Evolutionary conservation across 192 early-diverging fungal species (phyloP).

Genomic region (Gigaspora rosea): DNA sequence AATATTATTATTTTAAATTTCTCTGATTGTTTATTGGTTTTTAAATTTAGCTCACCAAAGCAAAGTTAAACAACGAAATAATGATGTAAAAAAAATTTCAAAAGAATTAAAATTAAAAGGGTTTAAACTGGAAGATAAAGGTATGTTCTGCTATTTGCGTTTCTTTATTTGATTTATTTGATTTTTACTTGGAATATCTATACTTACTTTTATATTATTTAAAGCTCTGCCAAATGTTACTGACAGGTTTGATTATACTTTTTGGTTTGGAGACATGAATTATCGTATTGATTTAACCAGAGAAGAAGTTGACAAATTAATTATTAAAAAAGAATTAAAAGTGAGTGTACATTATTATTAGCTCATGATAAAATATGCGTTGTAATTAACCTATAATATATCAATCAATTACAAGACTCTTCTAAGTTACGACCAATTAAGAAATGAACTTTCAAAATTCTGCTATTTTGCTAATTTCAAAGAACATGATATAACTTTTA

Average conservation of each 20-base stretch:
- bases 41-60: slow-evolving; percentile 44
- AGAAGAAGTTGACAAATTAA: slow-evolving; percentile 47
- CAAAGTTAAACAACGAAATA: slow-evolving; percentile 39
- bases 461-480: slow-evolving; percentile 52
- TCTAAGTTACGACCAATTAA: slow-evolving; percentile 49
- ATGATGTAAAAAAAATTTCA: slow-evolving; percentile 48
- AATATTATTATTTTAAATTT: too few relatives aligned
- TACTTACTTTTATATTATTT: neutral
- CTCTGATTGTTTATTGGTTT: neutral
- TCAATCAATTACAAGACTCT: slow-evolving; percentile 37
- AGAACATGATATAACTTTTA: slow-evolving; percentile 67
- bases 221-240: slow-evolving; percentile 37
- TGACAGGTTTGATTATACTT: slow-evolving; percentile 56
- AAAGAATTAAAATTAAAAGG: slow-evolving; percentile 50
- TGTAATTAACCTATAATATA: neutral
- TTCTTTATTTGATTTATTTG: neutral
- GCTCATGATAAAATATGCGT: neutral
- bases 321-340: slow-evolving; percentile 53
- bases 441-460: slow-evolving; percentile 32
- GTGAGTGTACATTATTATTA: slow-evolving; percentile 15
- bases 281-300: slow-evolving; percentile 66
- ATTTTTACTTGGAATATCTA: neutral
- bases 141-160: neutral
- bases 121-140: slow-evolving; percentile 27
- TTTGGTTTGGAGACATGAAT: slow-evolving; percentile 83